Percentiles rank a stretch among this genome's conserved stretches.
Conservation (phyloP, 257 asterid genomes). For the Mitragyna speciosa region DNA sequence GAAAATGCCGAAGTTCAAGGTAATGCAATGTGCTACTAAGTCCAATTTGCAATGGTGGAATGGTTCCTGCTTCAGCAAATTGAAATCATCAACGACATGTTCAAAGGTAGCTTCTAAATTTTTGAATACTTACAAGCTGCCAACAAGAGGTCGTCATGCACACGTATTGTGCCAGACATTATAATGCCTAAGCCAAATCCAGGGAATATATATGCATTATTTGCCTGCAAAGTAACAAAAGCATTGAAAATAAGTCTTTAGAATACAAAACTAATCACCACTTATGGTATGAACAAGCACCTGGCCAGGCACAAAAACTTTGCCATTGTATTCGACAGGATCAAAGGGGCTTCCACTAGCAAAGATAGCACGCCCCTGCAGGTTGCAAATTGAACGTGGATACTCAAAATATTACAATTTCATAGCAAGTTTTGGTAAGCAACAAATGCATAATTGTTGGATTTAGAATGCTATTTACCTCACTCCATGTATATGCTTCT, state of each 20-base stretch:
- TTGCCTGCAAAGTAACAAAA: slow-evolving; percentile 50
- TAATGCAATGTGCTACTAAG: neutral
- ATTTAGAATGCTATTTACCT: slow-evolving; percentile 41
- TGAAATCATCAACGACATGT: neutral
- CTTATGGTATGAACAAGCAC: slow-evolving; percentile 34
- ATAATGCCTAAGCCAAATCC: slow-evolving; percentile 93
- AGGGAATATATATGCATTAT: slow-evolving; percentile 94
- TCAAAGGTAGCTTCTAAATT: neutral
- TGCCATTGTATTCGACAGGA: slow-evolving; percentile 66
- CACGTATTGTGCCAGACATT: slow-evolving; percentile 90
- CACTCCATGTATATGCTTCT: slow-evolving; percentile 84
- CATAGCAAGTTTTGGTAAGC: slow-evolving; percentile 2
- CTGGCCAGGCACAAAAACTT: slow-evolving; percentile 74
- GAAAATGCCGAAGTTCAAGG: neutral
- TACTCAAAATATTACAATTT: neutral
- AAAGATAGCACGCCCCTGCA: slow-evolving; percentile 83
- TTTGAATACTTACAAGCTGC: slow-evolving; percentile 72
- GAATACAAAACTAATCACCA: neutral
- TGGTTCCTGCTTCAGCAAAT: neutral
- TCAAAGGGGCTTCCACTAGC: slow-evolving; percentile 98
- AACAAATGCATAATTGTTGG: neutral
- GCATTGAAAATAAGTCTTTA: neutral
- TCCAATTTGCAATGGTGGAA: neutral
- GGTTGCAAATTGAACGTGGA: neutral
- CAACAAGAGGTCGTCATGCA: slow-evolving; percentile 80